These are phyloP conservation scores for Ceratobasidium sp. DNA, from an alignment of 1,284 basidiomycete genomes.

Conservation along the genomic window DNA sequence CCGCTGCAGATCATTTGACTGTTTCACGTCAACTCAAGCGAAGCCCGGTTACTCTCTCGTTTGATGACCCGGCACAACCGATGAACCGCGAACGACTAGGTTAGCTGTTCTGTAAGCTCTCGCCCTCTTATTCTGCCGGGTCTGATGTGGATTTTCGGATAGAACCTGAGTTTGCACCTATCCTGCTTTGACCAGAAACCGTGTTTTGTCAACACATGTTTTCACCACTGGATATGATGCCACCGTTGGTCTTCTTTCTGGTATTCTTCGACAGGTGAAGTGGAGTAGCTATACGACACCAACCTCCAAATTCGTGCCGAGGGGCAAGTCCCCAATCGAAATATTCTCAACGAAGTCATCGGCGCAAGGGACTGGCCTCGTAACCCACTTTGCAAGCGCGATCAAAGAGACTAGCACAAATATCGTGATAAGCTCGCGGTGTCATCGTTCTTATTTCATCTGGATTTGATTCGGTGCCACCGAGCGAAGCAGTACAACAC, in stretches of 20 bases:
- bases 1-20: too few species aligned
- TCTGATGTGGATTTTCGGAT: background rate
- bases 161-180: background rate
- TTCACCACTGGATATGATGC: background rate
- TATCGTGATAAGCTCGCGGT: background rate
- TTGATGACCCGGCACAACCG: background rate
- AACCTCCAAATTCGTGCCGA: background rate
- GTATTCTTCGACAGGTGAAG: background rate
- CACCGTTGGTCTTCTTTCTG: background rate
- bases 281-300: background rate
- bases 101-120: background rate
- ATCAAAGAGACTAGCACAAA: background rate
- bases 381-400: background rate
- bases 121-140: background rate
- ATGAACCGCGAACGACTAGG: background rate
- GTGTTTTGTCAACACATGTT: background rate
- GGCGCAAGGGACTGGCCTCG: background rate
- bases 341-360: background rate
- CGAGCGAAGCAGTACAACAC: background rate
- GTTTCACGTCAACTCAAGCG: background rate
- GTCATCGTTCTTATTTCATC: background rate
- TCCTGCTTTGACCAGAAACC: background rate
- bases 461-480: background rate
- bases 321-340: background rate
- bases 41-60: background rate